Conservation (phyloP, 2,329 filamentous ascomycete genomes). For the Sclerotinia nivalis region DNA sequence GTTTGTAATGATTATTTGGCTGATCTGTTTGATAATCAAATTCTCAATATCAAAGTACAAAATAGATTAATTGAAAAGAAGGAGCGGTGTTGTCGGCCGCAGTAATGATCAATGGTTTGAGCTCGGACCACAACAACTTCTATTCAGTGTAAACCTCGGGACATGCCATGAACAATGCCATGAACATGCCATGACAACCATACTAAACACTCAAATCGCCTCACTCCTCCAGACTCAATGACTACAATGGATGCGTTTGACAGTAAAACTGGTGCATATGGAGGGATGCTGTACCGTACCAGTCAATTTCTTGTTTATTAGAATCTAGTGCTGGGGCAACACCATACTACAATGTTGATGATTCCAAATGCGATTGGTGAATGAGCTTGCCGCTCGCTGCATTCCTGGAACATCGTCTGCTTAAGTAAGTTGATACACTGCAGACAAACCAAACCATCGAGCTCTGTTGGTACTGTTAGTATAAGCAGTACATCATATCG, state of each 20-base stretch:
- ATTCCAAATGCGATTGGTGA: too few species aligned
- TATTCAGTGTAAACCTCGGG: background rate
- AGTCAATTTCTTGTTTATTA: too few species aligned
- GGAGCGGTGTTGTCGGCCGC: conserved; percentile 20
- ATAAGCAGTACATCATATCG: too few species aligned
- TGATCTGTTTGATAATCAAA: background rate
- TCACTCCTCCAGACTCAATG: background rate
- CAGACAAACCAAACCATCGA: too few species aligned
- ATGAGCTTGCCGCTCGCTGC: too few species aligned
- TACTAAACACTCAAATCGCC: background rate
- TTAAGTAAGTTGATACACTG: too few species aligned
- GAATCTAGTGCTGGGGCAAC: too few species aligned
- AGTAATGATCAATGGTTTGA: background rate
- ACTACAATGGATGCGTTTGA: background rate
- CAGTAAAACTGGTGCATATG: background rate
- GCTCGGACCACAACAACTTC: background rate
- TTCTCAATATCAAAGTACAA: background rate
- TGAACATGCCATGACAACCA: too few species aligned
- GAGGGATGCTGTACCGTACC: background rate
- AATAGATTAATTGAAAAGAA: conserved; percentile 6
- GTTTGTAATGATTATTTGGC: background rate
- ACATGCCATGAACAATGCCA: background rate
- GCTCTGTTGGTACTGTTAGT: too few species aligned
- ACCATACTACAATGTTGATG: too few species aligned
- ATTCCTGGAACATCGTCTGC: too few species aligned